Evolutionary conservation across 805 yeast genomes (phyloP).

Genomic region (Metschnikowia arizonensis): DNA sequence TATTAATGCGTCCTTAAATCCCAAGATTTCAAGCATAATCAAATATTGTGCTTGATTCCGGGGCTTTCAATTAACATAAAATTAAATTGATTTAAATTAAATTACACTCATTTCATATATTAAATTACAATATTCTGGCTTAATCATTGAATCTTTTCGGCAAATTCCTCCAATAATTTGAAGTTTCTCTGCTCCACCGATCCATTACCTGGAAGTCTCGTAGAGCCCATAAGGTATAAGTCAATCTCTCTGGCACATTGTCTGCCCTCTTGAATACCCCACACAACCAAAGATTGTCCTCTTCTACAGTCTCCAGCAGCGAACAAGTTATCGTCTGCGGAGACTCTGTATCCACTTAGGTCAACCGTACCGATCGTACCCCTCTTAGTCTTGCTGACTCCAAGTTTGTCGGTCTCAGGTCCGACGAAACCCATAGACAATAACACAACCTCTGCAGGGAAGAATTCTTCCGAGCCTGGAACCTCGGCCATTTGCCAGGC

Average conservation of each 20-base stretch:
- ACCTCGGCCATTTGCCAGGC: constrained; percentile 99
- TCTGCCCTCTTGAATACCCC: constrained; percentile 99
- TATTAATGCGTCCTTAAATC: too few relatives aligned
- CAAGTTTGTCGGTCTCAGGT: constrained; percentile 80
- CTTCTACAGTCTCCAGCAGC: constrained; percentile 99
- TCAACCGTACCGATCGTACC: constrained; percentile 74
- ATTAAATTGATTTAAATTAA: too few relatives aligned
- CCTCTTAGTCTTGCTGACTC: constrained; percentile 66
- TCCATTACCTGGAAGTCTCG: constrained; percentile 91
- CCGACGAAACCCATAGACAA: constrained; percentile 98
- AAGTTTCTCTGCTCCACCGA: constrained; percentile 83
- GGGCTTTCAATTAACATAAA: too few relatives aligned
- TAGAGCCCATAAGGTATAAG: constrained; percentile 65
- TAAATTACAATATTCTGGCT: not conserved
- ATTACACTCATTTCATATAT: not conserved
- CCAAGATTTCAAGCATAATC: too few relatives aligned
- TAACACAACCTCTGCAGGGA: constrained; percentile 91
- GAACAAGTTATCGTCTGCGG: constrained; percentile 61
- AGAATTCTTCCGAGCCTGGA: constrained; percentile 89
- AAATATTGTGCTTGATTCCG: too few relatives aligned
- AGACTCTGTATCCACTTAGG: constrained; percentile 63
- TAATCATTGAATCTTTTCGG: constrained; percentile 43
- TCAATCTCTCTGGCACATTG: constrained; percentile 97
- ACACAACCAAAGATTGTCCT: constrained; percentile 95
- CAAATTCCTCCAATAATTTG: constrained; percentile 71